phyloP scores from a whole-genome alignment of 805 yeast genomes.

The Schwanniomyces pseudopolymorphus region DNA sequence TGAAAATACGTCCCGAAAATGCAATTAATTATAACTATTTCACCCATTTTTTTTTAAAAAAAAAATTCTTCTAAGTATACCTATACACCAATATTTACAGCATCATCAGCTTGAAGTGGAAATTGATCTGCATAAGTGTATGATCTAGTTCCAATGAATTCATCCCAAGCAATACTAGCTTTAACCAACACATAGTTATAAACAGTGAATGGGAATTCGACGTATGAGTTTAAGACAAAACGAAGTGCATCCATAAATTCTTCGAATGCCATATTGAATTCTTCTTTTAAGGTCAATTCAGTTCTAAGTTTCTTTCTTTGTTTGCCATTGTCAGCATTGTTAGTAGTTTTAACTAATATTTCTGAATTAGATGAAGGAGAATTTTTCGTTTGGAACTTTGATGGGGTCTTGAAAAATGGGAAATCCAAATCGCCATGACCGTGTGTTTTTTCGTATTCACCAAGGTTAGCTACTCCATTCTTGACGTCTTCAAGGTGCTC shows the following conservation, averaged over 20 bases:
- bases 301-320: neutral
- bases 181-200: conserved; percentile 51
- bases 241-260: conserved; percentile 59
- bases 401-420: conserved; percentile 26
- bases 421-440: conserved; percentile 31
- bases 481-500: conserved; percentile 41
- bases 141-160: conserved; percentile 57
- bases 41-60: neutral
- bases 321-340: neutral
- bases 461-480: conserved; percentile 38
- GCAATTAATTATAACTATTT: neutral
- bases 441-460: conserved; percentile 36
- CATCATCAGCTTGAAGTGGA: conserved; percentile 5
- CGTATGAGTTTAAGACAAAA: conserved; percentile 67
- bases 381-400: neutral
- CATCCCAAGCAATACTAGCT: conserved; percentile 64
- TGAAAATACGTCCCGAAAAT: neutral
- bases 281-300: conserved; percentile 29
- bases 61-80: neutral
- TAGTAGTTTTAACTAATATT: neutral
- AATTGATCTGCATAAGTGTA: conserved; percentile 2
- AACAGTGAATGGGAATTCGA: conserved; percentile 64
- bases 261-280: conserved; percentile 49
- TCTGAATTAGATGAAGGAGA: neutral
- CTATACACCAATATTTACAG: neutral